phyloP scores from a whole-genome alignment of 257 asterid species.

The Plantago ovata region DNA sequence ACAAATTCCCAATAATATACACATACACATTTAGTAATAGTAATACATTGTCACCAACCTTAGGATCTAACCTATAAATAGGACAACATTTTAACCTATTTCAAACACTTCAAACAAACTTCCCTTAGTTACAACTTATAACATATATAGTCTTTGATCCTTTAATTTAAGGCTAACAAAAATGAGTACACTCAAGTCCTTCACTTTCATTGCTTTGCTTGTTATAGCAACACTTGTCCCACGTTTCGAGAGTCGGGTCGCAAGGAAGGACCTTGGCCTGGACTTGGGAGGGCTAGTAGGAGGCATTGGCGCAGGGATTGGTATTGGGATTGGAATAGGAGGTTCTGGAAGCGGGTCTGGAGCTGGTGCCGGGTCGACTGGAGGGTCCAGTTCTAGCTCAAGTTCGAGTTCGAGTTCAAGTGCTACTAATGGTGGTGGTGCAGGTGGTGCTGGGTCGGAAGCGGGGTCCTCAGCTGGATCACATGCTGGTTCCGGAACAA shows the following conservation, averaged over 20 bases:
- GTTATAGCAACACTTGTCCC: slow-evolving; percentile 32
- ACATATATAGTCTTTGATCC: not conserved
- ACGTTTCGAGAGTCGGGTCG: slow-evolving; percentile 40
- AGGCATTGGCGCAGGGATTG: slow-evolving; percentile 5
- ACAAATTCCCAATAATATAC: not conserved
- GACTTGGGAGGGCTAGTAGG: slow-evolving; percentile 53
- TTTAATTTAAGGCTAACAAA: slow-evolving; percentile 1
- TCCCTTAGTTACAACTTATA: not conserved
- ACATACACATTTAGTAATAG: too few species aligned
- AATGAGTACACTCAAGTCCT: slow-evolving; percentile 36
- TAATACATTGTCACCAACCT: slow-evolving; percentile 9
- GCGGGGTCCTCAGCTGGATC: slow-evolving; percentile 35
- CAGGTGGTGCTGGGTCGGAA: slow-evolving; percentile 30
- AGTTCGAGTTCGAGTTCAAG: slow-evolving; percentile 23
- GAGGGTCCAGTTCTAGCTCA: slow-evolving; percentile 25
- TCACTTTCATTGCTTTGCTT: slow-evolving; percentile 25
- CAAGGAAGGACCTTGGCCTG: slow-evolving; percentile 53
- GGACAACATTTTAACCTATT: not conserved
- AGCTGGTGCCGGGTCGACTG: slow-evolving; percentile 38
- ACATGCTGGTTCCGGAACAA: slow-evolving; percentile 28
- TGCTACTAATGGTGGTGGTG: slow-evolving; percentile 19
- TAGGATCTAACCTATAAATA: slow-evolving; percentile 46
- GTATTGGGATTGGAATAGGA: slow-evolving; percentile 36
- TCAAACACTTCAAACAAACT: slow-evolving; percentile 2
- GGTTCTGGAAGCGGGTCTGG: slow-evolving; percentile 41